Conservation (phyloP, 2,329 filamentous ascomycete species). For the Beauveria bassiana region DNA sequence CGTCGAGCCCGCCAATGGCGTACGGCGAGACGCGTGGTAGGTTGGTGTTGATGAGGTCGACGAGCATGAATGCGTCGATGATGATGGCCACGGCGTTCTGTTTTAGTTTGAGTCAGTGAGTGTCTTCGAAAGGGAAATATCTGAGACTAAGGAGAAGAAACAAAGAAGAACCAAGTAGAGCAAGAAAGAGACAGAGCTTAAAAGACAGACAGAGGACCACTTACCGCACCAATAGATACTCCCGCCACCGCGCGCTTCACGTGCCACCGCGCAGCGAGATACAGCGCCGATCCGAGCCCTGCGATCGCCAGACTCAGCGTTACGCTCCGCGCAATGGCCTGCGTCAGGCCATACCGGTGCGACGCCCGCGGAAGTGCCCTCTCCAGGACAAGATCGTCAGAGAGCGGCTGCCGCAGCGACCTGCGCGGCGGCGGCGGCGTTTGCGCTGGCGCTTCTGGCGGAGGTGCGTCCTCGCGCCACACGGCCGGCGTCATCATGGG, state of each 20-base stretch:
- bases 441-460: not conserved
- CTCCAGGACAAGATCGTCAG: conserved; percentile 2
- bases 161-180: not conserved
- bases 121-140: not conserved
- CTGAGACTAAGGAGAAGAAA: not conserved
- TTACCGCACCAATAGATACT: conserved; percentile 1
- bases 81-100: conserved; percentile 9
- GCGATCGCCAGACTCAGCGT: conserved; percentile 2
- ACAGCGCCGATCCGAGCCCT: not conserved
- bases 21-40: conserved; percentile 6
- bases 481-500: conserved; percentile 3
- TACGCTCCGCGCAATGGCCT: conserved; percentile 6
- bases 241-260: conserved; percentile 2
- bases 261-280: not conserved
- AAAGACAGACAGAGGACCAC: not conserved
- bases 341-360: not conserved
- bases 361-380: conserved; percentile 1
- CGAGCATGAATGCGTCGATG: conserved; percentile 8
- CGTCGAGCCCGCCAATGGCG: conserved; percentile 7
- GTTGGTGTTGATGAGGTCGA: conserved; percentile 7
- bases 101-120: not conserved
- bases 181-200: not conserved
- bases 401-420: not conserved
- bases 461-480: not conserved
- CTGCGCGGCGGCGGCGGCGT: not conserved